Conservation (phyloP, 1,284 basidiomycete species). For the Trichosporon inkin region DNA sequence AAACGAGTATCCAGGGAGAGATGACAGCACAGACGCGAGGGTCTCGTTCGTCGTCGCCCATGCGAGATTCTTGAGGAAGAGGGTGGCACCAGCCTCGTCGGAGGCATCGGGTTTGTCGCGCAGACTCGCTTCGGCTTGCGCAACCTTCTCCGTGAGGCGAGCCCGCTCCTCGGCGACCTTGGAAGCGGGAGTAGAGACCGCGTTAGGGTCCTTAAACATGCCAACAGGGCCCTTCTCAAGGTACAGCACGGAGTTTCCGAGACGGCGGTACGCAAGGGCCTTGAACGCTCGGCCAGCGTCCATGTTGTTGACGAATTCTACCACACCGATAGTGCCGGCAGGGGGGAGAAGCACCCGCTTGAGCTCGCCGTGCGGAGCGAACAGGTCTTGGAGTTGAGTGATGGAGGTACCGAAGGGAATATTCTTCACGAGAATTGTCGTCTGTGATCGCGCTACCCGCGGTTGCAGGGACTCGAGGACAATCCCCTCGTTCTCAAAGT, state of each 20-base stretch:
- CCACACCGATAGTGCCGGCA: constrained; percentile 87
- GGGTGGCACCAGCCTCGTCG: constrained; percentile 68
- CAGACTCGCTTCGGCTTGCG: constrained; percentile 20
- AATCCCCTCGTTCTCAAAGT: constrained; percentile 63
- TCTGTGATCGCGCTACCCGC: constrained; percentile 63
- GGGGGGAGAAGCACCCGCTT: constrained; percentile 79
- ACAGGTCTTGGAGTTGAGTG: constrained; percentile 70
- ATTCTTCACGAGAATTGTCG: constrained; percentile 89
- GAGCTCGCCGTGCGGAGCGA: constrained; percentile 73
- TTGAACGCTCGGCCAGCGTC: constrained; percentile 74
- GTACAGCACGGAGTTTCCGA: constrained; percentile 86
- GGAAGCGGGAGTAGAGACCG: constrained; percentile 21
- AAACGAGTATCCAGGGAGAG: constrained; percentile 77
- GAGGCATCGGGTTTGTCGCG: constrained; percentile 53
- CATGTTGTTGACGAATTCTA: constrained; percentile 71
- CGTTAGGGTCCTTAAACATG: constrained; percentile 58
- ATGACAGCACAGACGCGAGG: constrained; percentile 67
- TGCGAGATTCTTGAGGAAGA: constrained; percentile 92
- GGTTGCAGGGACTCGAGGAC: constrained; percentile 52
- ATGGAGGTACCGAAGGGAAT: constrained; percentile 85
- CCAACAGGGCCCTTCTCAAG: constrained; percentile 85
- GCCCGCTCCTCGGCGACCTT: constrained; percentile 52
- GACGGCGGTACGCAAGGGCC: constrained; percentile 76
- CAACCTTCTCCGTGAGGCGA: constrained; percentile 32
- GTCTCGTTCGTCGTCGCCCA: constrained; percentile 81